These are phyloP conservation scores for Penicillium ucsense DNA, from an alignment of 495 filamentous ascomycete genomes.

Conservation along the genomic window DNA sequence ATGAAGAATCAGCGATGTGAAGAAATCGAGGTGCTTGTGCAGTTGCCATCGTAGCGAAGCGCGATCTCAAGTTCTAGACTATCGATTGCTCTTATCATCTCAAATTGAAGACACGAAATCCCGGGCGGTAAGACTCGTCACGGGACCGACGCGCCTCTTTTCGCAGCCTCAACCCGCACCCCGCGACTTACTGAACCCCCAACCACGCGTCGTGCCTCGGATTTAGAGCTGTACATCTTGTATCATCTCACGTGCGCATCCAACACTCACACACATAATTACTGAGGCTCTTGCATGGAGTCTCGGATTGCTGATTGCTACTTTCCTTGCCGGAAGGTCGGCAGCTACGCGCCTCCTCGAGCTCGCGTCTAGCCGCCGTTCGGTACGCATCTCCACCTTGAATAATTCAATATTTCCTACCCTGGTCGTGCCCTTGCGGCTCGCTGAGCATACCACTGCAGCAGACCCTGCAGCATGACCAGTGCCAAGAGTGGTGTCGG, in stretches of 20 bases:
- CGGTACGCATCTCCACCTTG: conserved; percentile 14
- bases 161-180: conserved; percentile 8
- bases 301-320: conserved; percentile 9
- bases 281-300: conserved; percentile 6
- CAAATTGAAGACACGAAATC: conserved; percentile 22
- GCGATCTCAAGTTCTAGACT: conserved; percentile 2
- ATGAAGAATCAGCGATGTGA: not conserved
- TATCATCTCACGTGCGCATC: not conserved
- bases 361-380: conserved; percentile 23
- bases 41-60: conserved; percentile 11
- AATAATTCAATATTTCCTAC: conserved; percentile 4
- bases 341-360: conserved; percentile 30
- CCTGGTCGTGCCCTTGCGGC: conserved; percentile 7
- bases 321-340: conserved; percentile 18
- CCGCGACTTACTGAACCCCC: conserved; percentile 11
- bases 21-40: conserved; percentile 2
- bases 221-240: conserved; percentile 5
- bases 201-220: conserved; percentile 16
- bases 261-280: too few species aligned
- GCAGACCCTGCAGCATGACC: conserved; percentile 21
- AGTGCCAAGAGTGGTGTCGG: conserved; percentile 37
- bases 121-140: conserved; percentile 17
- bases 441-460: not conserved
- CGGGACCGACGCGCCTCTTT: conserved; percentile 28
- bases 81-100: conserved; percentile 1